Evolutionary conservation across 441 rosid species (phyloP), one percentile per base, ranked within the genome.

Genomic region (Flueggea neowawraea): DNA sequence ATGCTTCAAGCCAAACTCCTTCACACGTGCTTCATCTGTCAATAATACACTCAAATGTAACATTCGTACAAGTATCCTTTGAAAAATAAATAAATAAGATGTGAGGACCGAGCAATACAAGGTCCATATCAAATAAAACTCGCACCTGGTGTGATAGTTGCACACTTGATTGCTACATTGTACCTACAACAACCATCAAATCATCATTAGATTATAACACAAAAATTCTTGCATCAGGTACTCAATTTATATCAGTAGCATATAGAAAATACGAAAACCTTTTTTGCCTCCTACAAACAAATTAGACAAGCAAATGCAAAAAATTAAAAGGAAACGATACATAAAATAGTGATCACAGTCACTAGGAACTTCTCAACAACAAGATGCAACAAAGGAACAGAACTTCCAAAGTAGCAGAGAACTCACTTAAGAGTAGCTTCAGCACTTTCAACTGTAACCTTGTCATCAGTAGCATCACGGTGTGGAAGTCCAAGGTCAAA

Each of bases 101-200:
- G 28, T 11, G 54, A 31, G 22, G 43, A 52, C 48, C 17, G 0
- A n/a, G 17, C n/a, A 6, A 55, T 3, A 2, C 31, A 5, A 14
- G 16, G 47, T 60, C 50, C 51, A 52, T 6, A 36, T 52, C 13
- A 12, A 70, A 54, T 32, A 41, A 14, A 55, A 64, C 36, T 60
- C 63, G 60, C 77, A 88, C 97, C 98, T 52, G 95, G 96, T 70
- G 97, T 90, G 14, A 90, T 85, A 28, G 98, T 93, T 13, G 97
- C 98, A 73, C 98, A 93, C 80, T 93, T 93, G 67, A 93, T 90
- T 16, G 97, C 97, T 55, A 93, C 97, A 67, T 93, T 93, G 72
- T 88, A 87, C 85, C 98, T 93, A 36, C 9, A 1, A 36, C 9
- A 1, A 36, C 41, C 6, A 36, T 4, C 41, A 36, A 36, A 36